These are phyloP conservation scores for Clonostachys rosea DNA, from an alignment of 2,329 filamentous ascomycete species.

Conservation along the genomic window DNA sequence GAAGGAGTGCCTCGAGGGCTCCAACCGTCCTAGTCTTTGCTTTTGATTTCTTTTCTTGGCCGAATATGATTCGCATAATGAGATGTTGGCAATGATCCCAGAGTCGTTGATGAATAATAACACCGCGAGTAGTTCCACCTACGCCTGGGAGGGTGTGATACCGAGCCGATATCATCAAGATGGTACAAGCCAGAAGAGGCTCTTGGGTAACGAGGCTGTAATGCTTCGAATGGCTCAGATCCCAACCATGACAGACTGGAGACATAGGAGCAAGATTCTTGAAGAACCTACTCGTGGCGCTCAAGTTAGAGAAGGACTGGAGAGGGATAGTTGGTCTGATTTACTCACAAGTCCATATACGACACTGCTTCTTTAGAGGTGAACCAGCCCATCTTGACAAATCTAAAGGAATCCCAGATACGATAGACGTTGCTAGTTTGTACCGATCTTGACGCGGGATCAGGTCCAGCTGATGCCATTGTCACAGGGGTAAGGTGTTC, in stretches of 20 bases:
- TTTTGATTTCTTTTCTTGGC: slow-evolving; percentile 12
- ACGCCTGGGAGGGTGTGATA: slow-evolving; percentile 11
- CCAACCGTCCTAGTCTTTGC: slow-evolving; percentile 10
- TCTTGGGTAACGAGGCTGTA: slow-evolving; percentile 7
- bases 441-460: background rate
- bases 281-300: background rate
- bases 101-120: slow-evolving; percentile 8
- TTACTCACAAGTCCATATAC: slow-evolving; percentile 14
- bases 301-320: background rate
- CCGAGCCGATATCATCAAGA: slow-evolving; percentile 11
- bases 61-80: slow-evolving; percentile 10
- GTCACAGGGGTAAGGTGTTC: no score
- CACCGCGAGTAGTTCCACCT: slow-evolving; percentile 10
- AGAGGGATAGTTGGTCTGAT: background rate
- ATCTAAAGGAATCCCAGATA: slow-evolving; percentile 14
- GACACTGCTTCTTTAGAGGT: slow-evolving; percentile 16
- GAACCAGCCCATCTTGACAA: slow-evolving; percentile 14
- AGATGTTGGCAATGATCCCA: slow-evolving; percentile 12
- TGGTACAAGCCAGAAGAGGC: slow-evolving; percentile 11
- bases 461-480: no score
- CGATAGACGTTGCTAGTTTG: background rate
- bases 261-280: background rate
- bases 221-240: slow-evolving; percentile 4
- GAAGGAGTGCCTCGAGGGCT: slow-evolving; percentile 10
- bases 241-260: background rate